These are phyloP conservation scores for Pharnaceum exiguum DNA, from an alignment of 148 eudicot species.

Conservation along the genomic window DNA sequence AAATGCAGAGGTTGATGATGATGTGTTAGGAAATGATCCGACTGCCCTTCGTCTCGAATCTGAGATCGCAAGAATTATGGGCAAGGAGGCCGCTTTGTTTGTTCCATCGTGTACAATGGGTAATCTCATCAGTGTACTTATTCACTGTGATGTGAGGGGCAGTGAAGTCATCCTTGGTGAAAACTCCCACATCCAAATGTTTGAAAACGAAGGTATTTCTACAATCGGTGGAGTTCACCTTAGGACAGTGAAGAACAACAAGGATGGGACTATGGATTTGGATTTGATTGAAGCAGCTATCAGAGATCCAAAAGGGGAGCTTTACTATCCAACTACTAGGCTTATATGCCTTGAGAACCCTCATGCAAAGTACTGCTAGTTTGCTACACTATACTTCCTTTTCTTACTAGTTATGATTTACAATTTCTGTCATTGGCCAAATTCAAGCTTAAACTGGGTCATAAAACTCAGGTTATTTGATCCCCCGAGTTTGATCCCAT, in stretches of 20 bases:
- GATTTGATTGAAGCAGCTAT: slow-evolving; percentile 72
- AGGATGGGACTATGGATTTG: slow-evolving; percentile 89
- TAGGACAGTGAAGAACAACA: slow-evolving; percentile 69
- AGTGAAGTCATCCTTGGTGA: slow-evolving; percentile 95
- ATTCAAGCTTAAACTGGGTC: too few species aligned
- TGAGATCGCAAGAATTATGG: slow-evolving; percentile 71
- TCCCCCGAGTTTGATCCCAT: too few species aligned
- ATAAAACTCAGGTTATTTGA: too few species aligned
- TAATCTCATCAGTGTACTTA: slow-evolving; percentile 82
- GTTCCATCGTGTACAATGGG: slow-evolving; percentile 99
- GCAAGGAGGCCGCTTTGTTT: slow-evolving; percentile 86
- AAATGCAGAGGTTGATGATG: slow-evolving; percentile 92
- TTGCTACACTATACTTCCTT: not conserved
- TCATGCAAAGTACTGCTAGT: slow-evolving; percentile 73
- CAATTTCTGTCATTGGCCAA: too few species aligned
- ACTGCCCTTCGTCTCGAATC: slow-evolving; percentile 72
- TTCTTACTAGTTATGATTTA: too few species aligned
- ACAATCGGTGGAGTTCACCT: slow-evolving; percentile 95
- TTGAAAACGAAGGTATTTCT: slow-evolving; percentile 95
- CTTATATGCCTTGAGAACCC: slow-evolving; percentile 94
- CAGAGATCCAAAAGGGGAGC: slow-evolving; percentile 52
- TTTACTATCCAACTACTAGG: slow-evolving; percentile 65
- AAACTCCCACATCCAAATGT: slow-evolving; percentile 73
- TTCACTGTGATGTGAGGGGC: slow-evolving; percentile 83
- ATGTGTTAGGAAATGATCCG: slow-evolving; percentile 76